Conservation (phyloP, 2,329 filamentous ascomycete genomes). For the Aspergillus uvarum region DNA sequence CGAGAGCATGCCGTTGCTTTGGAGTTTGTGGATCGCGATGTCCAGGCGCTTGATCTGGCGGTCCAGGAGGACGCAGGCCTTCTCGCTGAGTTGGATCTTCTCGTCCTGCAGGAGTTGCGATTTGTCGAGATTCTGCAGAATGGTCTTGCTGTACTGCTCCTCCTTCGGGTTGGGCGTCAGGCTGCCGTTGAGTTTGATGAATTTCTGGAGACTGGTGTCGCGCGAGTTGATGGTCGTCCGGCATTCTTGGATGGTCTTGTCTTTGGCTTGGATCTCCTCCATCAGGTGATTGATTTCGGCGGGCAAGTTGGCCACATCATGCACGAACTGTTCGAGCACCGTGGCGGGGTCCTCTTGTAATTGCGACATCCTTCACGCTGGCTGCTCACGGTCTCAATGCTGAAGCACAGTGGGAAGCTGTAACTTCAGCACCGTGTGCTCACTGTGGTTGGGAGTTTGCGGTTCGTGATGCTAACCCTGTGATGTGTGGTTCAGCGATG, state of each 20-base stretch:
- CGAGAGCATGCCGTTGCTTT: slow-evolving; percentile 59
- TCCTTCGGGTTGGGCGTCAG: slow-evolving; percentile 64
- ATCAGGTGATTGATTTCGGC: slow-evolving; percentile 65
- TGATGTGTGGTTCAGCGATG: background rate
- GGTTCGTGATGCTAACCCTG: background rate
- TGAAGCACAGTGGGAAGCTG: background rate
- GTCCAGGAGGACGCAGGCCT: slow-evolving; percentile 60
- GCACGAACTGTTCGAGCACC: slow-evolving; percentile 65
- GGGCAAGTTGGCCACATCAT: slow-evolving; percentile 63
- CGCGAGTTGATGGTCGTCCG: slow-evolving; percentile 57
- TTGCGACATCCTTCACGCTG: slow-evolving; percentile 41
- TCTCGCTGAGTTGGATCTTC: slow-evolving; percentile 61
- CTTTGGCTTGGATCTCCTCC: slow-evolving; percentile 67
- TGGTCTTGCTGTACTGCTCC: slow-evolving; percentile 58
- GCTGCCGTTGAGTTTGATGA: slow-evolving; percentile 63
- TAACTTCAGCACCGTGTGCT: background rate
- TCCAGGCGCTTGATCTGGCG: slow-evolving; percentile 64
- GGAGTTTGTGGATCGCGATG: slow-evolving; percentile 60
- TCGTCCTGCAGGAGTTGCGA: slow-evolving; percentile 61
- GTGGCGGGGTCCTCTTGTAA: slow-evolving; percentile 61
- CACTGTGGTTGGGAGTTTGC: background rate
- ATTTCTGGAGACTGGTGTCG: slow-evolving; percentile 64
- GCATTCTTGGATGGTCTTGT: slow-evolving; percentile 59
- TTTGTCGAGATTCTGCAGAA: slow-evolving; percentile 58
- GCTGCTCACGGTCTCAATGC: background rate